Percentiles rank a stretch among this genome's conserved stretches.
Evolutionary conservation across 2,329 filamentous ascomycete species (phyloP).

Genomic region (Amphichorda felina): DNA sequence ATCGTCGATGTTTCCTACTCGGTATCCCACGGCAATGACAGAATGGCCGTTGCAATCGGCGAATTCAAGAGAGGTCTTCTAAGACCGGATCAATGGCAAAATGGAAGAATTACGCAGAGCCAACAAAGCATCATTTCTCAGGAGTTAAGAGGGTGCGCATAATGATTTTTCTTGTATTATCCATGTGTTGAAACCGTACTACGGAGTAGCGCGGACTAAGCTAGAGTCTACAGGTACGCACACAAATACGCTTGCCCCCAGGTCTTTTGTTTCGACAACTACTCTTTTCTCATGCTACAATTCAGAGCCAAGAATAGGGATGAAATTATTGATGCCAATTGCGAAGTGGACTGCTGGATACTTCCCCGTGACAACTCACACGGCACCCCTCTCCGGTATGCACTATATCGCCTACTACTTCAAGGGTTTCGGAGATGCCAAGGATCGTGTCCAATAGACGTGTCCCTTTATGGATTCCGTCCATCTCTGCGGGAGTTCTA

Average conservation of each 20-base stretch:
- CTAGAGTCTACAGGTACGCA: neutral
- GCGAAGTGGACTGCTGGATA: neutral
- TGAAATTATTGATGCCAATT: neutral
- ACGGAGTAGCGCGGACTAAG: neutral
- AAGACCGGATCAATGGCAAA: neutral
- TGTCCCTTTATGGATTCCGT: neutral
- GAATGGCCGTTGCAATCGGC: neutral
- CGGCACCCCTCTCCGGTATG: neutral
- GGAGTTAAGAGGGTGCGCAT: neutral
- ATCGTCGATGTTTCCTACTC: neutral
- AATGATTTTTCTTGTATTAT: neutral
- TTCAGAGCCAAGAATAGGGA: neutral
- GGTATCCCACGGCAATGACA: neutral
- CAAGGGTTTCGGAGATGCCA: neutral
- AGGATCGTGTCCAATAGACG: neutral
- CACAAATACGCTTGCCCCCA: neutral
- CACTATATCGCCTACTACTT: neutral
- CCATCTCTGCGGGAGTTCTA: neutral
- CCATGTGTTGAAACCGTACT: too few species aligned
- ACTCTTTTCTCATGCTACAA: neutral
- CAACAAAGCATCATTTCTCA: neutral
- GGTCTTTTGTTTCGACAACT: neutral
- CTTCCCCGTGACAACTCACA: neutral
- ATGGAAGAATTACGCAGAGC: neutral
- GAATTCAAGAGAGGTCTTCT: neutral